phyloP scores from a whole-genome alignment of 1,284 basidiomycete genomes.

The Apiotrichum montevideense region DNA sequence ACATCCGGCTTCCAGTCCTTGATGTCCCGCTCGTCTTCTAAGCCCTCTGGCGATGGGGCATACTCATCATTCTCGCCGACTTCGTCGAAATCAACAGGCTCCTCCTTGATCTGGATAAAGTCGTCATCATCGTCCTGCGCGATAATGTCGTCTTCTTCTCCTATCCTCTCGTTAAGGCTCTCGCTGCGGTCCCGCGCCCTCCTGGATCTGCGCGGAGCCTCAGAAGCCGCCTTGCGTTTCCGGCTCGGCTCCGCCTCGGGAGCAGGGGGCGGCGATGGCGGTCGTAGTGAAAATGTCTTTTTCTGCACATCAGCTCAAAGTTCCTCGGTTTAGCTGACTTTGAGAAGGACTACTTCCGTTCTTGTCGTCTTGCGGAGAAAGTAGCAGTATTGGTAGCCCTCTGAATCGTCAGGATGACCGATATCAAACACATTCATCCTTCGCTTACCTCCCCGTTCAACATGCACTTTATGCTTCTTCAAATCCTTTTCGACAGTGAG shows the following conservation, averaged over 20 bases:
- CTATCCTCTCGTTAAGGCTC: background rate
- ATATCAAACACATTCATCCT: too few relatives aligned
- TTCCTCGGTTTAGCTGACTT: conserved; percentile 16
- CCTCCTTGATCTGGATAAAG: conserved; percentile 22
- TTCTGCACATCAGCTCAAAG: conserved; percentile 18
- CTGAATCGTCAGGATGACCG: conserved; percentile 11
- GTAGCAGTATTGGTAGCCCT: conserved; percentile 44
- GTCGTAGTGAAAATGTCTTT: conserved; percentile 34
- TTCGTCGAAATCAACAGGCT: conserved; percentile 11
- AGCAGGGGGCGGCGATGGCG: conserved; percentile 29
- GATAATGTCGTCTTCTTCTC: conserved; percentile 8
- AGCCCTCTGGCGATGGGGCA: background rate
- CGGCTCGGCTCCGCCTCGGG: conserved; percentile 1
- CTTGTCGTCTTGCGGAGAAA: conserved; percentile 40
- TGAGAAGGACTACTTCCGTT: conserved; percentile 43
- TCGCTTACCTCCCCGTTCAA: conserved; percentile 39
- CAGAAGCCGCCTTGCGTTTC: conserved; percentile 20
- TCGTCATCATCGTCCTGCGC: conserved; percentile 15
- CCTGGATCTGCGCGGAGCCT: conserved; percentile 6
- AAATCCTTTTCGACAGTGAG: conserved; percentile 22
- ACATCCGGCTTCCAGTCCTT: conserved; percentile 46
- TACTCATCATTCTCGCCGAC: background rate
- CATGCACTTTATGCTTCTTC: conserved; percentile 42
- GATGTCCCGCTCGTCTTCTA: conserved; percentile 29
- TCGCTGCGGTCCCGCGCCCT: conserved; percentile 10